Percentiles rank a stretch among this genome's conserved stretches.
These are phyloP conservation scores for Bipolaris gigantea DNA, from an alignment of 2,329 filamentous ascomycete genomes.

Conservation along the genomic window DNA sequence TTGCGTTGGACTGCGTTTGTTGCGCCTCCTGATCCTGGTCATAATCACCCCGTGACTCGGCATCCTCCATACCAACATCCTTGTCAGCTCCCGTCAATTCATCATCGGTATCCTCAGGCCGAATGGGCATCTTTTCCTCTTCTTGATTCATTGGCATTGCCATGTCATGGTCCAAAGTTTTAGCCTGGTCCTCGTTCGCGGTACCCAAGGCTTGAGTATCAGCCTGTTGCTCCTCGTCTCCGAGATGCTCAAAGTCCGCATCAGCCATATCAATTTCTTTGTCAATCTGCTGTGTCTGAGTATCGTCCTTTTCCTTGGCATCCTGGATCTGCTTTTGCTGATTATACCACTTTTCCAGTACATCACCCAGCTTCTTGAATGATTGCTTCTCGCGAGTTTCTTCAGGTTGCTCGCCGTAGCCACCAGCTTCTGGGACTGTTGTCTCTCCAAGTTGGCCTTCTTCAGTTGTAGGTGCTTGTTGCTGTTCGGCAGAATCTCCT, in stretches of 20 bases:
- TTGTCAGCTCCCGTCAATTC: constrained; percentile 27
- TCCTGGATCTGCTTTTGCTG: constrained; percentile 77
- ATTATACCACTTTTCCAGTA: constrained; percentile 88
- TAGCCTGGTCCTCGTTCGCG: constrained; percentile 83
- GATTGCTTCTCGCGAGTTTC: constrained; percentile 61
- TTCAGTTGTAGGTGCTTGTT: constrained; percentile 65
- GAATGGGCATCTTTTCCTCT: constrained; percentile 37
- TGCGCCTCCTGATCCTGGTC: constrained; percentile 32
- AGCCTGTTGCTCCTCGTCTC: constrained; percentile 77
- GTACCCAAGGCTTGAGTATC: constrained; percentile 91
- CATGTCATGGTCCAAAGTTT: constrained; percentile 84
- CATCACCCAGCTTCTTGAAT: constrained; percentile 93
- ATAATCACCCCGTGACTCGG: constrained; percentile 26
- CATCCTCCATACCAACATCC: constrained; percentile 50
- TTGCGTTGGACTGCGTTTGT: constrained; percentile 31
- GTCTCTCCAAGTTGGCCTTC: constrained; percentile 56
- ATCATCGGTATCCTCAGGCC: constrained; percentile 40
- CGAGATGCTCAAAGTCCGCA: constrained; percentile 91
- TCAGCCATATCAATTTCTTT: constrained; percentile 71
- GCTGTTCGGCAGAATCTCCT: constrained; percentile 65
- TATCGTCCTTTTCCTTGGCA: constrained; percentile 51
- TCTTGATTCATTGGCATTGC: constrained; percentile 71
- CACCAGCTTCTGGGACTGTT: constrained; percentile 40
- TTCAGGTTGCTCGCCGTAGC: constrained; percentile 44
- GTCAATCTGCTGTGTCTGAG: constrained; percentile 52